Conservation (phyloP, 805 yeast genomes). For the Yamadazyma endophytica region DNA sequence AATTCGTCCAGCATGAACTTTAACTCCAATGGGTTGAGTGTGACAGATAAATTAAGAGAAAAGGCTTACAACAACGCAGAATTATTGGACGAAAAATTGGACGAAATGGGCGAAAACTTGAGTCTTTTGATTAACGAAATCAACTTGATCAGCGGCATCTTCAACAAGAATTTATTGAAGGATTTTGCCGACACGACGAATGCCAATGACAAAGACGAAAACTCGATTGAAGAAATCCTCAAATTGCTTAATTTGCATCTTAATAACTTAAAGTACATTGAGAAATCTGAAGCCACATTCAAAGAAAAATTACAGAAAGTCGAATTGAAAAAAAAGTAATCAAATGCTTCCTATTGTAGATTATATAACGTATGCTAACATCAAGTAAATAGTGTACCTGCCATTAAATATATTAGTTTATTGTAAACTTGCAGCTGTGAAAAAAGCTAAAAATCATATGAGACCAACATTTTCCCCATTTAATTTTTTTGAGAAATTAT, state of each 20-base stretch:
- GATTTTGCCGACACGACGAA: slow-evolving; percentile 19
- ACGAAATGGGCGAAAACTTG: slow-evolving; percentile 70
- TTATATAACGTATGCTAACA: too few species aligned
- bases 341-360: too few species aligned
- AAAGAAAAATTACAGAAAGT: slow-evolving; percentile 58
- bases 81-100: slow-evolving; percentile 74
- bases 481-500: too few species aligned
- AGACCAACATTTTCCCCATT: too few species aligned
- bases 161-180: slow-evolving; percentile 56
- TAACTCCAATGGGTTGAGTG: slow-evolving; percentile 37
- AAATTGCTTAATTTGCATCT: slow-evolving; percentile 82
- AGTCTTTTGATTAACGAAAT: slow-evolving; percentile 75
- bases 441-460: too few species aligned
- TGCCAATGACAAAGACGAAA: slow-evolving; percentile 22
- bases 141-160: slow-evolving; percentile 75
- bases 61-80: slow-evolving; percentile 88
- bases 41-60: slow-evolving; percentile 82
- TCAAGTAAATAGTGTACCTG: too few species aligned
- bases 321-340: slow-evolving; percentile 12
- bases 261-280: slow-evolving; percentile 85
- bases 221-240: slow-evolving; percentile 64
- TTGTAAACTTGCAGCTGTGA: too few species aligned
- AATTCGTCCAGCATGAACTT: slow-evolving; percentile 13
- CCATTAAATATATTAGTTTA: too few species aligned
- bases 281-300: slow-evolving; percentile 63